Percentiles rank a stretch among this genome's conserved stretches.
Evolutionary conservation across 306 rosid species (phyloP).

Genomic region (Mimosa pudica): DNA sequence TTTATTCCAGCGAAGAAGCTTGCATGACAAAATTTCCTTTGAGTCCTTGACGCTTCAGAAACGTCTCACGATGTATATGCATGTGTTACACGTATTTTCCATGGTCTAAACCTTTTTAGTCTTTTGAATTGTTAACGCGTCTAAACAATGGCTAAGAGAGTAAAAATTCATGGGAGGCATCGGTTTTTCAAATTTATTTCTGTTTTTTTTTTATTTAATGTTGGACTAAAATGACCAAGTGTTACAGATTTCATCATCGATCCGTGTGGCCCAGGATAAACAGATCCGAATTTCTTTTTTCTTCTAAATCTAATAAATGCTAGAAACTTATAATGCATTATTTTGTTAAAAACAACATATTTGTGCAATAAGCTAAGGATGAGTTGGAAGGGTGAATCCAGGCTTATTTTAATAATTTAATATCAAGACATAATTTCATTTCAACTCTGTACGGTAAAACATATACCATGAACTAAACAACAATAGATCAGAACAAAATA

Average conservation of each 20-base stretch:
- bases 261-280: not conserved
- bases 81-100: not conserved
- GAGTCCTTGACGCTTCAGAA: constrained; percentile 5
- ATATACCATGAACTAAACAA: too few relatives aligned
- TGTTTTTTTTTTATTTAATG: too few relatives aligned
- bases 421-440: too few relatives aligned
- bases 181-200: not conserved
- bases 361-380: not conserved
- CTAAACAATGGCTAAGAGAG: not conserved
- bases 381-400: not conserved
- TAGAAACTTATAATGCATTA: too few relatives aligned
- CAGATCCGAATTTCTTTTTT: not conserved
- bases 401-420: too few relatives aligned
- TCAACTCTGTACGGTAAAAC: too few relatives aligned
- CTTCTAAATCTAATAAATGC: too few relatives aligned
- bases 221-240: not conserved
- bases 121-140: not conserved
- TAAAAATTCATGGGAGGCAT: not conserved
- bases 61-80: not conserved
- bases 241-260: too few relatives aligned
- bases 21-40: too few relatives aligned
- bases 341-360: not conserved
- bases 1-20: too few relatives aligned
- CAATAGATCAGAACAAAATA: too few relatives aligned
- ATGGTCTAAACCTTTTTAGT: constrained; percentile 5